A percentile compares a stretch with the other conserved stretches of the same genome.
These are phyloP conservation scores for Ulmus americana DNA, from an alignment of 331 rosid genomes.

Conservation along the genomic window DNA sequence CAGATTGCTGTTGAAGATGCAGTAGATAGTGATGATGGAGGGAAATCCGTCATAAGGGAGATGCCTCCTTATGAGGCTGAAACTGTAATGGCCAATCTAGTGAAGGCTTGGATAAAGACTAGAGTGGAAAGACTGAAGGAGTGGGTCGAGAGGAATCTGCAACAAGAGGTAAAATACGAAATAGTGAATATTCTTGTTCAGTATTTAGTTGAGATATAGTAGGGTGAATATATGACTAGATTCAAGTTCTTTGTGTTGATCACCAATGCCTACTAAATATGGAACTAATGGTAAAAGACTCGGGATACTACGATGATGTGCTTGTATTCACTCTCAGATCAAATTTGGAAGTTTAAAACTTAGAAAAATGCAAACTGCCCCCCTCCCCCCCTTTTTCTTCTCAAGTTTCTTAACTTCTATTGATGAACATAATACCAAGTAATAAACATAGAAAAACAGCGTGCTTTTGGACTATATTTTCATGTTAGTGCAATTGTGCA, in stretches of 20 bases:
- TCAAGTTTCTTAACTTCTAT: too few species aligned
- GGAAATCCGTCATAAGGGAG: slow-evolving; percentile 86
- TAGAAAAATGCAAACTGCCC: background rate
- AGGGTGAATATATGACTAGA: background rate
- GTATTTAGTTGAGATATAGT: background rate
- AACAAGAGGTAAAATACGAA: slow-evolving; percentile 59
- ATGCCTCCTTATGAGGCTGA: slow-evolving; percentile 98
- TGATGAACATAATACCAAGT: too few species aligned
- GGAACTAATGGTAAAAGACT: background rate
- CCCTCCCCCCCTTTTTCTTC: too few species aligned
- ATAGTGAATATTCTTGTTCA: slow-evolving; percentile 11
- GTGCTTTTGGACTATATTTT: background rate
- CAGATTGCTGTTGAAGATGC: slow-evolving; percentile 94
- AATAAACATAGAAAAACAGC: too few species aligned
- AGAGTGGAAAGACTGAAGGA: slow-evolving; percentile 81
- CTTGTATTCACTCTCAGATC: background rate
- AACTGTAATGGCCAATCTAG: slow-evolving; percentile 60
- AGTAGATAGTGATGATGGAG: slow-evolving; percentile 94
- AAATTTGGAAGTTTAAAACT: background rate
- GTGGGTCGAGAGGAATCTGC: slow-evolving; percentile 85
- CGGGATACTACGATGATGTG: background rate
- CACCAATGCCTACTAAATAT: background rate
- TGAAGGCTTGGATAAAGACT: slow-evolving; percentile 71
- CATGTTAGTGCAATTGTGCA: background rate
- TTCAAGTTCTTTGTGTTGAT: background rate